These are phyloP conservation scores for Echites panduratus DNA, from an alignment of 257 asterid genomes.

Conservation along the genomic window DNA sequence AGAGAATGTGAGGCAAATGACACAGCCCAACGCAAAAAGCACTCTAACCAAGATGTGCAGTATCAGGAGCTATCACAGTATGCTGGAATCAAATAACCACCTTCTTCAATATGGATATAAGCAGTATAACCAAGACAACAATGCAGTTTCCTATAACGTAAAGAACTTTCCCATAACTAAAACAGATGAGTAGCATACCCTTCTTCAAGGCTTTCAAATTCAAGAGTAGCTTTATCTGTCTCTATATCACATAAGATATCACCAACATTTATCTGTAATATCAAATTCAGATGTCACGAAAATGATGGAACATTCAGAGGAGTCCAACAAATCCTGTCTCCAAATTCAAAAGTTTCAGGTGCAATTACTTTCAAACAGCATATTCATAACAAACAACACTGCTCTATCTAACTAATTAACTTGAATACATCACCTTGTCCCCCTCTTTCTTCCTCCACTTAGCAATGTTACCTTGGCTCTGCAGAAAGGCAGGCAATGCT, in stretches of 20 bases:
- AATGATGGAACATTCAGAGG: constrained; percentile 14
- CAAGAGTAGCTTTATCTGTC: constrained; percentile 98
- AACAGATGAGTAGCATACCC: constrained; percentile 50
- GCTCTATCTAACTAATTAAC: constrained; percentile 5
- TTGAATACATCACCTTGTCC: constrained; percentile 67
- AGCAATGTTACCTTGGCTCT: constrained; percentile 94
- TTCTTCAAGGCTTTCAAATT: constrained; percentile 92
- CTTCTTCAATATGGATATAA: neutral
- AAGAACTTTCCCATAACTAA: neutral
- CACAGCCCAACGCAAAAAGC: neutral
- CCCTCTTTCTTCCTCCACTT: constrained; percentile 96
- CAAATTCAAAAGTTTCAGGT: neutral
- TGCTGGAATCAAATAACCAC: neutral
- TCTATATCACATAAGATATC: constrained; percentile 93
- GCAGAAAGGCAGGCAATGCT: constrained; percentile 29
- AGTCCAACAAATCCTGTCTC: neutral
- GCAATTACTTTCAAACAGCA: neutral
- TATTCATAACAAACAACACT: neutral
- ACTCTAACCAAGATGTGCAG: neutral
- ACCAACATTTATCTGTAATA: constrained; percentile 82
- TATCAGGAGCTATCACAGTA: neutral
- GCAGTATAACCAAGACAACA: neutral
- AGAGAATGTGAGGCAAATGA: neutral
- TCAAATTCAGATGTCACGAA: constrained; percentile 21
- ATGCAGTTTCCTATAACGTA: neutral